Conservation (phyloP, 192 early-diverging fungal genomes). For the Phycomyces nitens region DNA sequence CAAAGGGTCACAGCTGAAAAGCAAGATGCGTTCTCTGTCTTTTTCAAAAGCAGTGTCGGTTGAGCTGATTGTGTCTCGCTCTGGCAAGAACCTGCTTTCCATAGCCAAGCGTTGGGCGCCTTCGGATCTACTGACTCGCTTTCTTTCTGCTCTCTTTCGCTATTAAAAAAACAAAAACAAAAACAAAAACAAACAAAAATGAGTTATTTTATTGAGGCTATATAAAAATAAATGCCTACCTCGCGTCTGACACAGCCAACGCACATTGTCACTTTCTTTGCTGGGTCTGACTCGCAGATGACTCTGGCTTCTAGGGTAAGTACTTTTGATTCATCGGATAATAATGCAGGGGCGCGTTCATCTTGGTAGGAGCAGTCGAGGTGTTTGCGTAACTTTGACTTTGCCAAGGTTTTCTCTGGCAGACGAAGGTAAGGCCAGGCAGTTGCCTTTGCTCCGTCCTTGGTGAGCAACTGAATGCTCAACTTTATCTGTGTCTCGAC, state of each 20-base stretch:
- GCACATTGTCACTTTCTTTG: slow-evolving; percentile 75
- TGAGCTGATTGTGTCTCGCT: background rate
- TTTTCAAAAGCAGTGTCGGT: slow-evolving; percentile 62
- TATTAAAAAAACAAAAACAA: background rate
- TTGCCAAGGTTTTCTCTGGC: slow-evolving; percentile 80
- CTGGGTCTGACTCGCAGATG: slow-evolving; percentile 84
- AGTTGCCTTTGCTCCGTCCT: slow-evolving; percentile 65
- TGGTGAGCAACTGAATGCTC: slow-evolving; percentile 74
- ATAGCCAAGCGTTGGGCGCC: slow-evolving; percentile 14
- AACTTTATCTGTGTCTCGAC: slow-evolving; percentile 95
- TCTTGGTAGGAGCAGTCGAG: slow-evolving; percentile 28
- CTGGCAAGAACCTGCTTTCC: background rate
- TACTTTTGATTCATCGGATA: slow-evolving; percentile 35
- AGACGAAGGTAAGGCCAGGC: slow-evolving; percentile 83
- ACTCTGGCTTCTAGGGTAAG: slow-evolving; percentile 78
- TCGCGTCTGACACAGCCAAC: slow-evolving; percentile 79
- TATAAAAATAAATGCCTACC: slow-evolving; percentile 20
- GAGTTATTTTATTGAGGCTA: background rate
- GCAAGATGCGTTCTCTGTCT: slow-evolving; percentile 75
- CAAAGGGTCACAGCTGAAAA: slow-evolving; percentile 85
- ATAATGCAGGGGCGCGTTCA: slow-evolving; percentile 8
- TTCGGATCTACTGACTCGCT: slow-evolving; percentile 46
- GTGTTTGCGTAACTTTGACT: slow-evolving; percentile 8
- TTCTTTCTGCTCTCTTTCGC: slow-evolving; percentile 62
- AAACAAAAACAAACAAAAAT: background rate